These are phyloP conservation scores for Vanderwaltozyma yarrowii DNA, from an alignment of 805 yeast genomes.

Conservation along the genomic window DNA sequence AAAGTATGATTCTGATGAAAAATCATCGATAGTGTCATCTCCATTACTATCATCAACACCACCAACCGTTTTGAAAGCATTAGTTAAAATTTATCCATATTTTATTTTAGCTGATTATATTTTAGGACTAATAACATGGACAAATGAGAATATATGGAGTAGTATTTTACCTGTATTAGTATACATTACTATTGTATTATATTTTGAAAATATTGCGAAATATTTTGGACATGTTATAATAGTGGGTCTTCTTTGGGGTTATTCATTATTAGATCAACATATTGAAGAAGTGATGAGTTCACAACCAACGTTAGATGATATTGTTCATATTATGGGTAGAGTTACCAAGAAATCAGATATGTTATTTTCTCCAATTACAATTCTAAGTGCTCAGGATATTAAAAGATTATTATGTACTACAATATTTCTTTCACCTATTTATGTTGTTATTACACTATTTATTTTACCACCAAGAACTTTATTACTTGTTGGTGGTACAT, in stretches of 20 bases:
- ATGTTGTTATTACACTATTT: slow-evolving; percentile 58
- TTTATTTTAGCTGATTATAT: slow-evolving; percentile 59
- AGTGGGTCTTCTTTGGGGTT: slow-evolving; percentile 37
- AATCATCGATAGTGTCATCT: slow-evolving; percentile 37
- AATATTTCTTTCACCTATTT: slow-evolving; percentile 75
- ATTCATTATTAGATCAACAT: slow-evolving; percentile 46
- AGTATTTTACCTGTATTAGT: slow-evolving; percentile 42
- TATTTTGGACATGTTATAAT: slow-evolving; percentile 74
- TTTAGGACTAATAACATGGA: slow-evolving; percentile 79
- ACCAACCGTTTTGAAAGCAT: slow-evolving; percentile 76
- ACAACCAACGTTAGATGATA: slow-evolving; percentile 80
- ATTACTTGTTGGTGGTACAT: slow-evolving; percentile 46
- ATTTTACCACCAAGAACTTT: slow-evolving; percentile 62
- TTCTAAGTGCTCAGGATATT: slow-evolving; percentile 69
- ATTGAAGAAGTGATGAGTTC: slow-evolving; percentile 48
- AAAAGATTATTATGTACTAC: slow-evolving; percentile 76
- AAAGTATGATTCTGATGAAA: slow-evolving; percentile 27
- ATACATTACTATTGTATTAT: slow-evolving; percentile 52
- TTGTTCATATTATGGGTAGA: slow-evolving; percentile 64
- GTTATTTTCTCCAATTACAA: slow-evolving; percentile 70
- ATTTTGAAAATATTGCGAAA: slow-evolving; percentile 67
- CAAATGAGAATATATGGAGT: slow-evolving; percentile 73
- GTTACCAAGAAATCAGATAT: slow-evolving; percentile 69
- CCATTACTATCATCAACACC: slow-evolving; percentile 86
- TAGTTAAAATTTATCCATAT: slow-evolving; percentile 79